Base-by-base conservation (phyloP, 2,329 filamentous ascomycete species). In the Aspergillus pseudonomiae region DNA sequence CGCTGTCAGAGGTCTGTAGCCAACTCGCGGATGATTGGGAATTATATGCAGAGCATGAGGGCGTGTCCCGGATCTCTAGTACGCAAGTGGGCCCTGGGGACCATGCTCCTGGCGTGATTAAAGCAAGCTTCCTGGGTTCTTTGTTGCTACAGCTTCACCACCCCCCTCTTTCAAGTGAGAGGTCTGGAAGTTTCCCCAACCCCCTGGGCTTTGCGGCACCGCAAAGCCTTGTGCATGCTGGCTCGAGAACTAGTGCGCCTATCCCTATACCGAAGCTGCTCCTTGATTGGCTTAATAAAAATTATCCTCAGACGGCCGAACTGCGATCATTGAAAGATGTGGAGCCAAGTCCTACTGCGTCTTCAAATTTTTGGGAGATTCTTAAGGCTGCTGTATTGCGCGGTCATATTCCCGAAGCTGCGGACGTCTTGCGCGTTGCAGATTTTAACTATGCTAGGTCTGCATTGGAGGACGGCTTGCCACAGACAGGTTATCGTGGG, bases 351-450 rank as follows among this genome's bases (percentile, higher is more conserved):
- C 92, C 93, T 26, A 90, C 92, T 2, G 88, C 88, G 50, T 91
- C 95, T 71, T 82, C 84, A 30, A 82, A 91, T 41, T 98, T 93
- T 78, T 98, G 94, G 94, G 91, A 94, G 73, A 88, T 88, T 1
- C 82, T 97, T n/a, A 91, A 90, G 70, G 87, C 87, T 61, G 83
- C 88, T 16, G 82, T 94, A 26, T 82, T 96, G 30, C 90, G 93
- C 54, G 94, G 94, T 48, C 89, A 90, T 63, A 85, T 96, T 50
- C 70, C 77, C 16, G 87, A 87, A 48, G 89, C 90, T 1, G 83
- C 90, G n/a, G 81, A 85, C 54, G 78, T 96, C 32, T 82, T 98
- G 55, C 86, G 84, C 62, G 86, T 88, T 59, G 93, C 92, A 12
- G 91, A 92, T 36, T 97, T 95, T 85, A 89, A 89, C 67, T 82